These are phyloP conservation scores for Fistulinella staudtii DNA, from an alignment of 1,284 basidiomycete genomes.

Conservation along the genomic window DNA sequence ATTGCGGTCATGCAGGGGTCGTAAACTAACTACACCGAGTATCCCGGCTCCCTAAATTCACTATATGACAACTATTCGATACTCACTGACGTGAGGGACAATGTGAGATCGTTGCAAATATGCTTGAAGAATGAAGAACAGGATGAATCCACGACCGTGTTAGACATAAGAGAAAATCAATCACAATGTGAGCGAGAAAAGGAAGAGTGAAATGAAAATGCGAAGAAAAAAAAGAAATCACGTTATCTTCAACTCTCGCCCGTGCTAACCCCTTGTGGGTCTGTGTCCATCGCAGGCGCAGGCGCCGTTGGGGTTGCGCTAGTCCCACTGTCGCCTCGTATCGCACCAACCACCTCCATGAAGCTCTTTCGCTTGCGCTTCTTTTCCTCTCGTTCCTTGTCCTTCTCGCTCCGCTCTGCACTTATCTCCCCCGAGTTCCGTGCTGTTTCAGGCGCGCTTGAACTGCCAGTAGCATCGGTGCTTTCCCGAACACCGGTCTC, in stretches of 20 bases:
- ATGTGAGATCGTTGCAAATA: neutral
- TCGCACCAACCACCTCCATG: constrained; percentile 30
- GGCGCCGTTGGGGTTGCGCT: constrained; percentile 9
- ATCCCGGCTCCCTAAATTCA: constrained; percentile 9
- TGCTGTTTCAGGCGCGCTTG: constrained; percentile 32
- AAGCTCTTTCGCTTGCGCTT: constrained; percentile 46
- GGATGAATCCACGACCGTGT: constrained; percentile 16
- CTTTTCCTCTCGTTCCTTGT: constrained; percentile 48
- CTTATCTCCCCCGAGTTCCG: constrained; percentile 44
- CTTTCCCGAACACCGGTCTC: constrained; percentile 24
- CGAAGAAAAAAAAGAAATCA: constrained; percentile 1
- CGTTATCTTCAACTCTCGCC: constrained; percentile 15
- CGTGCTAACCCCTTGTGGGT: constrained; percentile 11
- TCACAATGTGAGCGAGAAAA: constrained; percentile 7
- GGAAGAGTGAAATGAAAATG: constrained; percentile 5
- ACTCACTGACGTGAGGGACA: constrained; percentile 2
- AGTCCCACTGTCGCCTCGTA: constrained; percentile 16
- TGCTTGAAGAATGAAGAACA: constrained; percentile 9
- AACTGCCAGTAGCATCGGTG: constrained; percentile 25
- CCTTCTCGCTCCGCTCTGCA: constrained; percentile 47
- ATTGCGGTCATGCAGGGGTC: constrained; percentile 24
- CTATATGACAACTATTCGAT: constrained; percentile 27
- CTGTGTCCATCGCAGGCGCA: constrained; percentile 15
- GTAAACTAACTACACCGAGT: constrained; percentile 23
- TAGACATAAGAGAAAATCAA: constrained; percentile 12